These are phyloP conservation scores for Xylaria sp. DNA, from an alignment of 2,329 filamentous ascomycete genomes.

Conservation along the genomic window DNA sequence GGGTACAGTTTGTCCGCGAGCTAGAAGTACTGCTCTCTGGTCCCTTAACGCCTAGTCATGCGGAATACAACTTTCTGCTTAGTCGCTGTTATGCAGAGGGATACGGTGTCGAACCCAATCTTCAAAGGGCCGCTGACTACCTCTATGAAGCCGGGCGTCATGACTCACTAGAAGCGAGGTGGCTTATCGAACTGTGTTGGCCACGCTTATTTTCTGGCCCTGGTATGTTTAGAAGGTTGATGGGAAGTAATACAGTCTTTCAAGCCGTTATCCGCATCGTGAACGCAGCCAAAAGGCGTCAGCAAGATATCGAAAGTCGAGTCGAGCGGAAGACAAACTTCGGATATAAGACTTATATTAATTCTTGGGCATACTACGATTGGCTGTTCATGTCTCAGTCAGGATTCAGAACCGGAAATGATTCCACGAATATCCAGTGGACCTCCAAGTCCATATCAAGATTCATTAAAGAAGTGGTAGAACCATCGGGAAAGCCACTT, in stretches of 20 bases:
- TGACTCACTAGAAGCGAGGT: not conserved
- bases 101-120: not conserved
- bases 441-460: not conserved
- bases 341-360: not conserved
- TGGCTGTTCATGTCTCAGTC: not conserved
- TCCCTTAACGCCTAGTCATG: not conserved
- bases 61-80: not conserved
- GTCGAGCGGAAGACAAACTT: not conserved
- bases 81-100: conserved; percentile 1
- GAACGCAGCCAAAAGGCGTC: not conserved
- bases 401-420: not conserved
- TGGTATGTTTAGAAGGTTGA: not conserved
- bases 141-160: not conserved
- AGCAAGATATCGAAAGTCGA: not conserved
- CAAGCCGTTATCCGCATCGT: not conserved
- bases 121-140: not conserved
- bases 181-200: not conserved
- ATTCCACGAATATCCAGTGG: not conserved
- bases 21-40: conserved; percentile 3
- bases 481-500: not conserved
- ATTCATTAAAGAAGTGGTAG: not conserved
- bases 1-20: not conserved
- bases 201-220: not conserved
- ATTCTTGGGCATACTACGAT: not conserved
- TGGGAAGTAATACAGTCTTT: not conserved